Base-by-base conservation (phyloP, 2,329 filamentous ascomycete species). In the Penicillium italicum region DNA sequence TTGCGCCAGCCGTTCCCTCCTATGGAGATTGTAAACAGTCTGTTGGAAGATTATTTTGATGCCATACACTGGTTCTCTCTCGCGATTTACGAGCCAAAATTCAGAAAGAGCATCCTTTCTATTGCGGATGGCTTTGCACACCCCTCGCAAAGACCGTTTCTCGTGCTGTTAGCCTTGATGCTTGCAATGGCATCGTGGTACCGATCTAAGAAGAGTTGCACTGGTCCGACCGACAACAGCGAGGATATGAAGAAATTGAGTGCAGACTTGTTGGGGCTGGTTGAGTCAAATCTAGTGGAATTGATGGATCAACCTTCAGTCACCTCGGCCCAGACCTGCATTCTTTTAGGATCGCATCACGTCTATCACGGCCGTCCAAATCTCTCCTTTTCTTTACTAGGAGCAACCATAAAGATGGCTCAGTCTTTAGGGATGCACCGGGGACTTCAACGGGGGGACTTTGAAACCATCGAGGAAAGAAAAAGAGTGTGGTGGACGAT, bases 61-160 rank as follows among this genome's bases (percentile, higher is more conserved):
- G 62, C 73, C 2, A 70, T 78, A 16, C 75, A 77, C 60, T 79
- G 76, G 75, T 77, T 79, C 51, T 77, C 75, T 16, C 64, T 78
- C 4, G 74, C 74, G 1, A 65, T 79, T 18, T 74, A 73, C 50
- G 74, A 77, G 49, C 74, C 74, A 1, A 73, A 66, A 26, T 76
- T 78, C 44, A 72, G 75, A 22, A 60, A 60, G 11, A 60, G 62
- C 4, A 69, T 74, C 26, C 55, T 63, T 10, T 68, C 69, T 8
- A 64, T 76, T 2, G 54, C 62, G 1, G 72, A 74, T 54, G 72
- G 73, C 2, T 62, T 56, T 36, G 74, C 74, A 0, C 62, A 66
- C 14, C 64, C 66, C 3, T 66, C 69, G 0, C 69, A 77, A 43
- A 66, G 68, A 20, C 62, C 69, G 0, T 78, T 77, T 46, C 58